phyloP scores from a whole-genome alignment of 306 rosid genomes.

The Aeschynomene evenia region DNA sequence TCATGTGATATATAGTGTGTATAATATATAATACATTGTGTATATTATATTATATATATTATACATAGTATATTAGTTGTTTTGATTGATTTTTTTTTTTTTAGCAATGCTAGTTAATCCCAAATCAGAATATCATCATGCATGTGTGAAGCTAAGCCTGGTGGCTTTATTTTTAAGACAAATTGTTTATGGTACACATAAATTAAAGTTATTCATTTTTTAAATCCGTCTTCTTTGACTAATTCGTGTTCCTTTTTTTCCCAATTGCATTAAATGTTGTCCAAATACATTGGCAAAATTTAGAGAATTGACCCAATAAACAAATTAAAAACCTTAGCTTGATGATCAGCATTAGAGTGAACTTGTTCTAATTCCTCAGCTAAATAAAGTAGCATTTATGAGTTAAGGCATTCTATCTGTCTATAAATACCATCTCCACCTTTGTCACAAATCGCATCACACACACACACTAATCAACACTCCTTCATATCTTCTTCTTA shows the following conservation, averaged over 20 bases:
- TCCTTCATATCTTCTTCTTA: background rate
- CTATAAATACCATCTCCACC: slow-evolving; percentile 14
- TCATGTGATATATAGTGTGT: too few species aligned
- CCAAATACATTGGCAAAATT: background rate
- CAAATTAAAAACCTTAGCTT: too few species aligned
- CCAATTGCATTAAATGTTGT: background rate
- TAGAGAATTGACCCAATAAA: background rate
- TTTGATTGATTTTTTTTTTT: too few species aligned
- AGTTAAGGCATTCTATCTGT: background rate
- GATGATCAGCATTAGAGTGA: background rate
- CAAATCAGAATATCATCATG: too few species aligned
- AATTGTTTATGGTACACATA: too few species aligned
- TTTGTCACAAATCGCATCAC: background rate
- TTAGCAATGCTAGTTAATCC: too few species aligned
- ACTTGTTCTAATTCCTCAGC: background rate
- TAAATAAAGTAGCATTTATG: background rate
- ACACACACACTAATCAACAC: background rate
- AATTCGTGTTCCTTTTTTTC: background rate
- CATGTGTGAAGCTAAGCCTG: too few species aligned
- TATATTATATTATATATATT: too few species aligned
- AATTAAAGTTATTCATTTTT: background rate
- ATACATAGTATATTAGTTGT: too few species aligned
- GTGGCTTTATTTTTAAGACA: background rate
- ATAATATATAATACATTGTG: too few species aligned
- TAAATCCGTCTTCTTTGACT: background rate